Percentiles rank a stretch among this genome's conserved stretches.
Evolutionary conservation across 163 green algal genomes (phyloP).

Genomic region (Chlamydomonas reinhardtii): DNA sequence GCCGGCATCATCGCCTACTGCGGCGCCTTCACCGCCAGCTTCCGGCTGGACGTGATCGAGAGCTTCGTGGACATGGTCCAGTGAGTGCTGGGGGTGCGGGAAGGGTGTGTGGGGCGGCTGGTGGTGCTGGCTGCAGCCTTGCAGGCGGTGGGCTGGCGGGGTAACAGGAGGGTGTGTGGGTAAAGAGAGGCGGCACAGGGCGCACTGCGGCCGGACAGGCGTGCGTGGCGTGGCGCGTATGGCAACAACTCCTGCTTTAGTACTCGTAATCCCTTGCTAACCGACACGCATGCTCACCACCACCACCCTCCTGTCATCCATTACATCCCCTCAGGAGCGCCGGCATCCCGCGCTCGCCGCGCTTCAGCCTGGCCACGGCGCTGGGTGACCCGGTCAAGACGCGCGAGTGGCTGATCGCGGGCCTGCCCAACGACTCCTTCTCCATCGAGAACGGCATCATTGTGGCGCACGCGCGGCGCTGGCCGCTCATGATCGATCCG

Average conservation of each 20-base stretch:
- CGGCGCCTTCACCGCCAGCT: constrained; percentile 80
- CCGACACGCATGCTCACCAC: too few species aligned
- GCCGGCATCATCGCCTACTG: constrained; percentile 82
- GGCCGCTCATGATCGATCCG: constrained; percentile 79
- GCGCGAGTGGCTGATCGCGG: constrained; percentile 82
- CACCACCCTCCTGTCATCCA: too few species aligned
- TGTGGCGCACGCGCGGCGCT: constrained; percentile 72
- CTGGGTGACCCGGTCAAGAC: constrained; percentile 80
- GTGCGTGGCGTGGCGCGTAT: too few species aligned
- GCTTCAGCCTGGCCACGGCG: constrained; percentile 63
- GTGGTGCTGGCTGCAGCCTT: too few species aligned
- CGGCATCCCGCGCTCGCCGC: constrained; percentile 57
- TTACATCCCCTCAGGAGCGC: constrained; percentile 21
- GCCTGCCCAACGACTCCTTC: constrained; percentile 82
- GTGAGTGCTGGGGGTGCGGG: background rate
- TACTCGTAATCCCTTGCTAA: too few species aligned
- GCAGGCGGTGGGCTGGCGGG: too few species aligned
- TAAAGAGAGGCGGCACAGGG: too few species aligned
- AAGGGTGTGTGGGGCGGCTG: too few species aligned
- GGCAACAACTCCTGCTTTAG: too few species aligned
- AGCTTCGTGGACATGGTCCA: constrained; percentile 69
- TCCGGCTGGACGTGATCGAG: constrained; percentile 68
- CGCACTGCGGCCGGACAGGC: too few species aligned
- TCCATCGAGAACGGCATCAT: constrained; percentile 86
- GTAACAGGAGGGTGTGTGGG: too few species aligned